Evolutionary conservation across 2,329 filamentous ascomycete species (phyloP), one percentile per base, ranked within the genome.

Genomic region (Neofusicoccum kwambonambiense): DNA sequence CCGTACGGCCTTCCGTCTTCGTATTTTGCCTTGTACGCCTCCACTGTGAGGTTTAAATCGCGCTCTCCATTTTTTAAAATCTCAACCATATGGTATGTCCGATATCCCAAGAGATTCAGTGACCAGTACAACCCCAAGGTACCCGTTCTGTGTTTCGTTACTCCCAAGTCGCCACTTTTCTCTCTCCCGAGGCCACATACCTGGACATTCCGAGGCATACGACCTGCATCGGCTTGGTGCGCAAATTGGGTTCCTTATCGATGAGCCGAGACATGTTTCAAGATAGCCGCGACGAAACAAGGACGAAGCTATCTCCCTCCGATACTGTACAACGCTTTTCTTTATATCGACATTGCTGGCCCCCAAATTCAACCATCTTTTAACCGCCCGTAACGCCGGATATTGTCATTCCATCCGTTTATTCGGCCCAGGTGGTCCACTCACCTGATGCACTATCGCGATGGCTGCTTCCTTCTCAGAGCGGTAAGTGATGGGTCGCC

Each of bases 11-110:
- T 64, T 6, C 66, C 67, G 1, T 67, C 66, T 17, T 72, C 69
- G 49, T 72, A 75, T 63, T 78, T 79, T 42, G 72, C 71, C 2
- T 73, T 68, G 34, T 75, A 70, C 7, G 77, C 75, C 45, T 76
- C 71, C 31, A 72, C 64, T 76, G 77, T 78, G 7, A 61, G 7
- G 6, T 9, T 13, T 5, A 49, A 13, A 9, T 49, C 57, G 2
- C 57, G 57, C n/a, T 27, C 44, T 11, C 42, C 42, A 19, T 61
- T 15, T 12, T 22, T 5, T 31, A 61, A n/a, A 19, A 31, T 17
- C 42, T 61, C 57, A 8, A 49, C 34, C 17, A 39, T 22, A 12
- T 61, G 57, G 34, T 61, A 61, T 9, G 57, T 47, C 8, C 57
- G 42, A 39, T 49, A 61, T 3, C 57, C 57, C n/a, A 61, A 22